Evolutionary conservation across 257 asterid genomes (phyloP).

Genomic region (Lantana camara): DNA sequence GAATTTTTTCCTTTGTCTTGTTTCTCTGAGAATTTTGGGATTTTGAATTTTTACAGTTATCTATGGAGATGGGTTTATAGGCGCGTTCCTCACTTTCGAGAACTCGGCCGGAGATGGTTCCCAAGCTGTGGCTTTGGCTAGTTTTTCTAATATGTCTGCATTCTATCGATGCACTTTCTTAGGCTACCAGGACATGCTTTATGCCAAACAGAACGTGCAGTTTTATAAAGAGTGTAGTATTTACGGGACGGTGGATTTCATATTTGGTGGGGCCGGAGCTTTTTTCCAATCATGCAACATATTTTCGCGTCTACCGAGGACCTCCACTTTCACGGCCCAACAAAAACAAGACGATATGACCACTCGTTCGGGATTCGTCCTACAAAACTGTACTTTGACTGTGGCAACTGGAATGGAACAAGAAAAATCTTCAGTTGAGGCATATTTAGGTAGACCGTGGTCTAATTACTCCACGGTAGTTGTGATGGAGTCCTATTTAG

Average conservation of each 20-base stretch:
- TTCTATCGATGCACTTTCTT: not conserved
- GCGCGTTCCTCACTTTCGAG: not conserved
- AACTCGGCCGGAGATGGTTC: not conserved
- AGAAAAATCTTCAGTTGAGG: not conserved
- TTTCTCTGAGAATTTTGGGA: too few relatives aligned
- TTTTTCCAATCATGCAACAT: not conserved
- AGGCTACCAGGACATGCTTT: not conserved
- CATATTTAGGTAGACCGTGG: constrained; percentile 4
- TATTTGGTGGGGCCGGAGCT: not conserved
- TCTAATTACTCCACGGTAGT: not conserved
- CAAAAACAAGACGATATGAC: not conserved
- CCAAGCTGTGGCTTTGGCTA: not conserved
- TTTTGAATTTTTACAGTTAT: too few relatives aligned
- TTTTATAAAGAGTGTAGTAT: not conserved
- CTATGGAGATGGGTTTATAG: not conserved
- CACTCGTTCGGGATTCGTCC: not conserved
- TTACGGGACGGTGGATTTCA: not conserved
- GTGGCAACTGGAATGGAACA: not conserved
- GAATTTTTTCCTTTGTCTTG: not conserved
- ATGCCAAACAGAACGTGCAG: not conserved
- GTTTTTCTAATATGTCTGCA: not conserved
- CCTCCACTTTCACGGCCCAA: not conserved
- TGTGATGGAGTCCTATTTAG: constrained; percentile 4
- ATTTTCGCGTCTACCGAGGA: not conserved
- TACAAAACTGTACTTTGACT: not conserved